Percentiles rank a stretch among this genome's conserved stretches.
Evolutionary conservation across 2,329 filamentous ascomycete genomes (phyloP).

Genomic region (Emergomyces africanus): DNA sequence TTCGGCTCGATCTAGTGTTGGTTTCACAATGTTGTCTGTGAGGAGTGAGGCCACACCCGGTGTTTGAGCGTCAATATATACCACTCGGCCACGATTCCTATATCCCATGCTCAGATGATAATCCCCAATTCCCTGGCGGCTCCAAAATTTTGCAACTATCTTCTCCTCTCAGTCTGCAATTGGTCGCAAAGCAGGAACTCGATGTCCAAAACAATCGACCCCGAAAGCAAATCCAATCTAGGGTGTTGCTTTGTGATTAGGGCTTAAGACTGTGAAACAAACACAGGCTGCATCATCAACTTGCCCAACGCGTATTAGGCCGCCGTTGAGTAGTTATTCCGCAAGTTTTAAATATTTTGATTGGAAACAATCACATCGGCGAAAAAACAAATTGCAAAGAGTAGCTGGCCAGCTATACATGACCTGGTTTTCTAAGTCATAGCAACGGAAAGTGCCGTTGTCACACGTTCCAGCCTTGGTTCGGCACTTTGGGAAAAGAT

Average conservation of each 20-base stretch:
- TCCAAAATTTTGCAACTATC: not conserved
- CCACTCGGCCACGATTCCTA: not conserved
- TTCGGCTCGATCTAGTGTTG: not conserved
- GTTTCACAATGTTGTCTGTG: not conserved
- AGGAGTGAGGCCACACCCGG: not conserved
- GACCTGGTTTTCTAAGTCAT: not conserved
- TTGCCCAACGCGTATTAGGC: not conserved
- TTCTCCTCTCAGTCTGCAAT: not conserved
- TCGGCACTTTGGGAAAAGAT: not conserved
- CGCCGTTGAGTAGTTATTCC: not conserved
- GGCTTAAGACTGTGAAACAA: not conserved
- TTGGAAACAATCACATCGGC: not conserved
- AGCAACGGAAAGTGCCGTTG: not conserved
- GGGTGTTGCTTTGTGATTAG: not conserved
- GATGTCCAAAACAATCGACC: not conserved
- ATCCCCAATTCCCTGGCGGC: not conserved
- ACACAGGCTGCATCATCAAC: not conserved
- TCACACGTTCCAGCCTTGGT: not conserved
- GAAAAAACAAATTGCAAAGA: not conserved
- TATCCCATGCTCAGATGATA: not conserved
- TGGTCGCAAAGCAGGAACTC: not conserved
- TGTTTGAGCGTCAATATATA: not conserved
- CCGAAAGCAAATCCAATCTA: not conserved
- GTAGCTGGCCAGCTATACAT: not conserved
- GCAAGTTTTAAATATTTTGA: not conserved